phyloP scores from a whole-genome alignment of 352 stramenopile species.

The Elongisporangium undulatum region DNA sequence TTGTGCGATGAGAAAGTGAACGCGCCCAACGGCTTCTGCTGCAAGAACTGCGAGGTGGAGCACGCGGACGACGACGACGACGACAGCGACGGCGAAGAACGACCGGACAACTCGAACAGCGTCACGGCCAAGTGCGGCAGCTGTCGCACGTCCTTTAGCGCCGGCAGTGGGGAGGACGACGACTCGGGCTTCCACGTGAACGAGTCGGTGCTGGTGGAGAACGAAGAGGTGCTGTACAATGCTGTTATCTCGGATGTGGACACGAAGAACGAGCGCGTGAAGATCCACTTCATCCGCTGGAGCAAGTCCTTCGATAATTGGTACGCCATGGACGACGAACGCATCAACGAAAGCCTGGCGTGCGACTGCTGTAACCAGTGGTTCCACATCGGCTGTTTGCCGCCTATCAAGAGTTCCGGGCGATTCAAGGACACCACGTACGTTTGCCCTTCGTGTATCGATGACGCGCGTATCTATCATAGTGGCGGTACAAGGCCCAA shows the following conservation, averaged over 20 bases:
- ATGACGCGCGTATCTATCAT: conserved; percentile 69
- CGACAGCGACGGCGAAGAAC: conserved; percentile 25
- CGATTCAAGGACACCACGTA: conserved; percentile 86
- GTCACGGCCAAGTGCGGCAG: conserved; percentile 62
- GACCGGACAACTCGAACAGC: conserved; percentile 34
- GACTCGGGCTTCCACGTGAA: conserved; percentile 68
- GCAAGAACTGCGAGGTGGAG: conserved; percentile 61
- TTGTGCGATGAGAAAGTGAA: conserved; percentile 43
- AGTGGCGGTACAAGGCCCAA: conserved; percentile 45
- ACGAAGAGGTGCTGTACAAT: conserved; percentile 86
- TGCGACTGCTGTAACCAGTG: conserved; percentile 87
- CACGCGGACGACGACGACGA: conserved; percentile 62
- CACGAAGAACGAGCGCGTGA: conserved; percentile 59
- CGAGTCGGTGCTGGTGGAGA: conserved; percentile 81
- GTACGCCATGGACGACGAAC: conserved; percentile 88
- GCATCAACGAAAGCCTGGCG: conserved; percentile 85
- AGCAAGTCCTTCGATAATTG: conserved; percentile 87
- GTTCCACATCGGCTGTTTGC: conserved; percentile 85
- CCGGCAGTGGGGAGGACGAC: conserved; percentile 16
- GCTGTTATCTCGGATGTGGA: conserved; percentile 83
- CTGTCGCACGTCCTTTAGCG: conserved; percentile 53
- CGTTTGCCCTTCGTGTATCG: conserved; percentile 76
- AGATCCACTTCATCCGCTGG: conserved; percentile 86
- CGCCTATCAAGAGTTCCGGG: conserved; percentile 80
- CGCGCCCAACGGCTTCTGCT: conserved; percentile 62